Evolutionary conservation across 1,284 basidiomycete species (phyloP), one percentile per base, ranked within the genome.

Genomic region (Ustilago crameri): DNA sequence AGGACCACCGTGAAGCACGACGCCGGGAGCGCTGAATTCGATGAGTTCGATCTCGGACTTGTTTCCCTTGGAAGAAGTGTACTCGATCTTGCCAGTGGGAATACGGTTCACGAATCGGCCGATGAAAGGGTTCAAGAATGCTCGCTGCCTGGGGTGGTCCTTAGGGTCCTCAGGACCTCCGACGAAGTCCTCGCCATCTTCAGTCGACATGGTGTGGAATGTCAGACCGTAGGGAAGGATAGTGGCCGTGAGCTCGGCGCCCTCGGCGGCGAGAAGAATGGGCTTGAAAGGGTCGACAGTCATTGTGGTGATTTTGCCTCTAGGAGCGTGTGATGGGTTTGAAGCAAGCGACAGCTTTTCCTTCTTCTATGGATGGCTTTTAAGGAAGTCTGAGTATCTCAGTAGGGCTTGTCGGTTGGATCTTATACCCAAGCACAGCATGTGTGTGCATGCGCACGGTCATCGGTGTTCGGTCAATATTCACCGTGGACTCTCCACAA

Each of bases 51-150:
- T 53, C 12, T 45, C 23, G 9, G 48, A 47, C 9, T 47, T 38
- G 18, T 58, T 47, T n/a, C 71, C 71, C n/a, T 67, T 62, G 38
- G 62, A 59, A 34, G 59, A 58, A 23, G 42, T 52, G 62, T 57
- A 67, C 18, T 71, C 34, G 47, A 51, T 23, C 46, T 62, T 52
- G 34, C 79, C 79, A 0, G 73, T 73, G 3, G 74, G 77, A n/a
- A 82, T 64, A 17, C 80, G 73, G 48, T 82, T 82, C 30, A 75
- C 79, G 34, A 74, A 82, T 17, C 79, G 73, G 5, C 80, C 80
- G 23, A 82, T 65, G 55, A 82, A 56, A 20, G 77, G 76, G 24
- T 80, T 80, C 48, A 75, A 74, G 60, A 82, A 82, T 18, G 49
- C 60, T 5, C 77, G 55, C 1, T 38, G 34, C 15, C 37, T 22